Conservation (phyloP, 352 stramenopile genomes). For the Blastocystis sp. region DNA sequence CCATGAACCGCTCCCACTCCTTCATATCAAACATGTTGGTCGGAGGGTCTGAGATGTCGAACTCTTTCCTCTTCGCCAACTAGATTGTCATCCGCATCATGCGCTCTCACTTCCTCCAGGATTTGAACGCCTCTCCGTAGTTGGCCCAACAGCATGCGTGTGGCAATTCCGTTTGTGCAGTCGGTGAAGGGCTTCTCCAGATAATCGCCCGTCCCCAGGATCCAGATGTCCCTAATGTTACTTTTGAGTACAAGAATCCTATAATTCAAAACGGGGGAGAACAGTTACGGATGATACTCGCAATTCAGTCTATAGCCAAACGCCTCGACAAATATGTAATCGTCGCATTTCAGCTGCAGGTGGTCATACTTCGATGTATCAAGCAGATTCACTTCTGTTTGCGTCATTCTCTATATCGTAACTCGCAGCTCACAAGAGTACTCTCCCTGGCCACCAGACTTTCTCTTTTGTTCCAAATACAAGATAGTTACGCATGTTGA, state of each 20-base stretch:
- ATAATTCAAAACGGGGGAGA: neutral
- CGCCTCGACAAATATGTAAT: slow-evolving; percentile 16
- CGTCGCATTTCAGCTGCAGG: neutral
- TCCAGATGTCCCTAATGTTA: neutral
- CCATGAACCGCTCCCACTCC: neutral
- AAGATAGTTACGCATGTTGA: slow-evolving; percentile 4
- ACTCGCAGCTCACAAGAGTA: neutral
- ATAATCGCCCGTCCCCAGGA: neutral
- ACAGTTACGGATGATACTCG: slow-evolving; percentile 40
- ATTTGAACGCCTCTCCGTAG: neutral
- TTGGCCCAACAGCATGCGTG: neutral
- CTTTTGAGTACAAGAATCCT: neutral
- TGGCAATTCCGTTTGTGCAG: neutral
- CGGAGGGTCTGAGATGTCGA: neutral
- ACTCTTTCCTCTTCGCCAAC: neutral
- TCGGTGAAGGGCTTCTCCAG: neutral
- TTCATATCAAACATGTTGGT: neutral
- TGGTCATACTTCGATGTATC: neutral
- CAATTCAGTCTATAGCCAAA: slow-evolving; percentile 47
- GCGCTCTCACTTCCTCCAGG: neutral
- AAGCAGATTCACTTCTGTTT: slow-evolving; percentile 44
- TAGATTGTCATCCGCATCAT: neutral
- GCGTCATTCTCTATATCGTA: slow-evolving; percentile 7
- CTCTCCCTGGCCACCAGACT: slow-evolving; percentile 41
- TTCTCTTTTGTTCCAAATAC: neutral